A percentile compares a stretch with the other conserved stretches of the same genome.
Evolutionary conservation across 2,329 filamentous ascomycete species (phyloP).

Genomic region (Pseudogymnoascus sp.): DNA sequence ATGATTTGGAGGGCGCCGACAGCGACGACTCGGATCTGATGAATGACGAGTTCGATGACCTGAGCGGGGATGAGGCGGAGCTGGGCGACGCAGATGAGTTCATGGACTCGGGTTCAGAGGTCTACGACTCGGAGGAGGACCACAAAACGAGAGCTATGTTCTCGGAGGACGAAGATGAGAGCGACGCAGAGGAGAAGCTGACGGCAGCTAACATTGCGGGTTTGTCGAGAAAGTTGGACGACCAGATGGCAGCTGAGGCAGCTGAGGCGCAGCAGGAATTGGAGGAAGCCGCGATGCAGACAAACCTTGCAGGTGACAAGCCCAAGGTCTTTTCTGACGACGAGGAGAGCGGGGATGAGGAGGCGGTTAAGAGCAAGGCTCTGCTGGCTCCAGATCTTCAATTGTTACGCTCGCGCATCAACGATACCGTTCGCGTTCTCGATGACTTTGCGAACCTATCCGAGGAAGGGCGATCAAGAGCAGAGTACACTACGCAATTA

Average conservation of each 20-base stretch:
- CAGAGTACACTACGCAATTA: conserved; percentile 81
- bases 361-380: conserved; percentile 49
- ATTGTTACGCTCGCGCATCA: conserved; percentile 78
- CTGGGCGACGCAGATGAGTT: conserved; percentile 48
- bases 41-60: conserved; percentile 35
- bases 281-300: conserved; percentile 77
- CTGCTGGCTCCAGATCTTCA: conserved; percentile 83
- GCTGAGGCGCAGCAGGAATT: conserved; percentile 80
- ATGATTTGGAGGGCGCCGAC: conserved; percentile 29
- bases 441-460: conserved; percentile 78
- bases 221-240: conserved; percentile 75
- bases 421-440: conserved; percentile 84
- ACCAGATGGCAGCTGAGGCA: conserved; percentile 66
- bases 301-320: conserved; percentile 77
- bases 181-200: conserved; percentile 79
- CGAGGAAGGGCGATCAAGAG: conserved; percentile 71
- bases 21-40: conserved; percentile 36
- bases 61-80: conserved; percentile 27
- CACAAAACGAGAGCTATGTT: conserved; percentile 65
- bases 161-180: conserved; percentile 89
- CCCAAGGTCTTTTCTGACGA: conserved; percentile 56
- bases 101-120: conserved; percentile 34
- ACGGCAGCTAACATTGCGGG: conserved; percentile 96
- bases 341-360: conserved; percentile 53
- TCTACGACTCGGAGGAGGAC: conserved; percentile 42